Evolutionary conservation across 2,329 filamentous ascomycete genomes (phyloP).

Genomic region (Fusarium buharicum): DNA sequence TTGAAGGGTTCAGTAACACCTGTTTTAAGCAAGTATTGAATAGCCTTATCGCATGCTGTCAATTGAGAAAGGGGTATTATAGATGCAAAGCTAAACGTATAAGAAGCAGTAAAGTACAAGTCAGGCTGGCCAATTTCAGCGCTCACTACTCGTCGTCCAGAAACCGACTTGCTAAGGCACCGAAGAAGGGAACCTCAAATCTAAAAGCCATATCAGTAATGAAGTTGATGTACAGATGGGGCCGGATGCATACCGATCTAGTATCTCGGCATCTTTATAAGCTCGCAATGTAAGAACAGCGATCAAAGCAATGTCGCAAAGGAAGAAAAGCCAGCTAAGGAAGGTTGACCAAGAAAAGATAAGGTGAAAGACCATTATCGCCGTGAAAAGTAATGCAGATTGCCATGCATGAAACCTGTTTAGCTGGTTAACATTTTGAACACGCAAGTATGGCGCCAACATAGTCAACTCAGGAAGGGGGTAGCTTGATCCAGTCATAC

Average conservation of each 20-base stretch:
- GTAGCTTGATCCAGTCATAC: conserved; percentile 58
- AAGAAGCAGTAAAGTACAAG: neutral
- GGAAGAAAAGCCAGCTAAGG: conserved; percentile 84
- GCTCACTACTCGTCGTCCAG: conserved; percentile 78
- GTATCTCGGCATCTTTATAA: conserved; percentile 81
- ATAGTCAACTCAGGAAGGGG: neutral
- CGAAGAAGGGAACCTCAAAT: conserved; percentile 89
- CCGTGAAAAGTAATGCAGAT: conserved; percentile 82
- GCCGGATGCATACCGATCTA: conserved; percentile 63
- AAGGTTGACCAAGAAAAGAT: conserved; percentile 86
- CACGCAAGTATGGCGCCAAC: neutral
- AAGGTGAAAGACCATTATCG: conserved; percentile 79
- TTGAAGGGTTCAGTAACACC: conserved; percentile 60
- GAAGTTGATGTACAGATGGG: neutral
- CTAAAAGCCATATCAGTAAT: conserved; percentile 53
- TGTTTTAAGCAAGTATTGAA: conserved; percentile 59
- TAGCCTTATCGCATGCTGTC: too few relatives aligned
- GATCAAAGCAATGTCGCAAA: conserved; percentile 80
- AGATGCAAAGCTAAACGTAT: conserved; percentile 7
- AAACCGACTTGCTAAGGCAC: conserved; percentile 84
- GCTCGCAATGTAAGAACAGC: conserved; percentile 80
- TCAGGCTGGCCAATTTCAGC: neutral
- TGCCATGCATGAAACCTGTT: conserved; percentile 97
- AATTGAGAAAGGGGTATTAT: conserved; percentile 29
- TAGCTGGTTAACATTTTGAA: conserved; percentile 15